A percentile compares a stretch with the other conserved stretches of the same genome.
Evolutionary conservation across 2,329 filamentous ascomycete species (phyloP).

Genomic region (Colletotrichum phormii): DNA sequence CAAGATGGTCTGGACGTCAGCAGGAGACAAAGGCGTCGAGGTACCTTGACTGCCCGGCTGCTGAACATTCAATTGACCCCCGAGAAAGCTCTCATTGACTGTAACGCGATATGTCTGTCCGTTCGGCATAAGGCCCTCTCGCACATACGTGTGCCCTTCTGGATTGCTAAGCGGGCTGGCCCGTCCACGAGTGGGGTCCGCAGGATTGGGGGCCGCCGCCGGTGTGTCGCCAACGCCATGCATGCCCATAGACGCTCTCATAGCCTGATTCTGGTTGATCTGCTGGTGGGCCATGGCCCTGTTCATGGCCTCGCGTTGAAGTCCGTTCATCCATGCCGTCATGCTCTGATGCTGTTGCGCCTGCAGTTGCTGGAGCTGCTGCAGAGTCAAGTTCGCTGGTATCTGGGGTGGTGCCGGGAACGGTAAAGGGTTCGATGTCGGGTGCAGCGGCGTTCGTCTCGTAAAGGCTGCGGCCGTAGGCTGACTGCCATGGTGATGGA

Average conservation of each 20-base stretch:
- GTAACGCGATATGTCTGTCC: conserved; percentile 38
- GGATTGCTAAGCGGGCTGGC: conserved; percentile 44
- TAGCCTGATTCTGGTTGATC: conserved; percentile 57
- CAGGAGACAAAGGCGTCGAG: conserved; percentile 47
- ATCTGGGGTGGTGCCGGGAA: conserved; percentile 46
- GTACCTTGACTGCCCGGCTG: conserved; percentile 22
- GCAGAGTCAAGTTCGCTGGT: conserved; percentile 38
- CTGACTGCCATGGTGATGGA: conserved; percentile 43
- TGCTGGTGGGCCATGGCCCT: conserved; percentile 56
- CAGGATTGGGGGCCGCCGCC: conserved; percentile 40
- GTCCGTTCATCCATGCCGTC: conserved; percentile 57
- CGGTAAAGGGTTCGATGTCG: conserved; percentile 42
- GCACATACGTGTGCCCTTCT: conserved; percentile 33
- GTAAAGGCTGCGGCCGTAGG: conserved; percentile 42
- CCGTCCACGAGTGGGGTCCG: conserved; percentile 41
- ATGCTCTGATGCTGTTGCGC: conserved; percentile 54
- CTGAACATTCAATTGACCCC: conserved; percentile 18
- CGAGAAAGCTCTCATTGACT: conserved; percentile 36
- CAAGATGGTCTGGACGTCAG: conserved; percentile 59
- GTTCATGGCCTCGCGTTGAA: conserved; percentile 59
- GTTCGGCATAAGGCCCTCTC: conserved; percentile 34
- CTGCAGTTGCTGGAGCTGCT: conserved; percentile 39
- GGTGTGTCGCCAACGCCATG: conserved; percentile 52
- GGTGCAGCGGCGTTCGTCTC: conserved; percentile 45
- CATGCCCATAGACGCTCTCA: conserved; percentile 52